Conservation (phyloP, 176 grass and related monocot genomes). For the Avena atlantica region DNA sequence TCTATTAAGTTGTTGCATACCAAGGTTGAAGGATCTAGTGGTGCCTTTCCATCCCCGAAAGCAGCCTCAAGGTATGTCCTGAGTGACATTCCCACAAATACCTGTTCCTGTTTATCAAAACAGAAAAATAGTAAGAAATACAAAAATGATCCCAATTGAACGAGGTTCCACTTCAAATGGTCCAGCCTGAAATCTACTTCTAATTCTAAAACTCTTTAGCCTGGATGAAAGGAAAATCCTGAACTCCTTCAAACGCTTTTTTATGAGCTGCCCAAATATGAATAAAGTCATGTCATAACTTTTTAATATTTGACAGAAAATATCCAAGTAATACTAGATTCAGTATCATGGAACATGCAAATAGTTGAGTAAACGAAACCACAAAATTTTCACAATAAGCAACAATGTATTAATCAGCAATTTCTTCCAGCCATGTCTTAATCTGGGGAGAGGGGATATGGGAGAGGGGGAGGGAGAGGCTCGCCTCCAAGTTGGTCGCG, state of each 20-base stretch:
- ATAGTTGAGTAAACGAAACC: background rate
- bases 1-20: constrained; percentile 56
- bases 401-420: no score
- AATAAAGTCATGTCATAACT: constrained; percentile 47
- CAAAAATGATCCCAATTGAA: constrained; percentile 36
- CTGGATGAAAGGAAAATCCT: constrained; percentile 85
- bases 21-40: constrained; percentile 97
- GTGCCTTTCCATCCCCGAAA: constrained; percentile 98
- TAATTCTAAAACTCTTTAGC: constrained; percentile 82
- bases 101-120: constrained; percentile 66
- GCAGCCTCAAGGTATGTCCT: constrained; percentile 98
- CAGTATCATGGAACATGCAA: constrained; percentile 25
- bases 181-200: constrained; percentile 88
- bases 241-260: constrained; percentile 97
- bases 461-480: no score
- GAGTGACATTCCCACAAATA: constrained; percentile 96
- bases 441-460: no score
- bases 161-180: constrained; percentile 96
- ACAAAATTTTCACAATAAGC: no score
- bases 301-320: background rate
- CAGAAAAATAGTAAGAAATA: constrained; percentile 29
- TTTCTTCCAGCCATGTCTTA: no score
- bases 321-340: constrained; percentile 23
- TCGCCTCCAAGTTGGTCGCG: no score
- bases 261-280: constrained; percentile 79